These are phyloP conservation scores for Alternaria rosae DNA, from an alignment of 2,329 filamentous ascomycete species.

Conservation along the genomic window DNA sequence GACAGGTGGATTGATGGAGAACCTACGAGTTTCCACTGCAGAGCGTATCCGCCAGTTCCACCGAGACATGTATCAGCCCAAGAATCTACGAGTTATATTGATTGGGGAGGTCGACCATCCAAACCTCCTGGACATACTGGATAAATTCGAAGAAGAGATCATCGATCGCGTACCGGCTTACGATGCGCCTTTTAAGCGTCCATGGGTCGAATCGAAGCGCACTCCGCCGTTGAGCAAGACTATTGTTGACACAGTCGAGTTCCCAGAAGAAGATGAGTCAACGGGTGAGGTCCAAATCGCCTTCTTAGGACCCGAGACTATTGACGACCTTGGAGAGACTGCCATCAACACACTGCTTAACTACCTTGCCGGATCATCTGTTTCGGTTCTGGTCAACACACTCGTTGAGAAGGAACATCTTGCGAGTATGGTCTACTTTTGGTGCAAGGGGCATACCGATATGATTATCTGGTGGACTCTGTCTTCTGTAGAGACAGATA, in stretches of 20 bases:
- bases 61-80: conserved; percentile 96
- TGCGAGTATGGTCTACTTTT: conserved; percentile 83
- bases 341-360: conserved; percentile 82
- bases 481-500: conserved; percentile 85
- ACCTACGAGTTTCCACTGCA: conserved; percentile 82
- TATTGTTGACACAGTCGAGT: conserved; percentile 79
- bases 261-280: conserved; percentile 96
- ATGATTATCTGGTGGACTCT: conserved; percentile 86
- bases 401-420: conserved; percentile 94
- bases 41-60: conserved; percentile 95
- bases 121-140: conserved; percentile 80
- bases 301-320: conserved; percentile 86
- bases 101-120: conserved; percentile 90
- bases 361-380: conserved; percentile 92
- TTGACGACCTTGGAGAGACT: conserved; percentile 66
- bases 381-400: conserved; percentile 88
- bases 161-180: conserved; percentile 79
- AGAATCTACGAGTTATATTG: conserved; percentile 89
- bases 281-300: conserved; percentile 85
- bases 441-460: conserved; percentile 79
- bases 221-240: conserved; percentile 76
- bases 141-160: conserved; percentile 88
- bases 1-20: conserved; percentile 97
- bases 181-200: conserved; percentile 78
- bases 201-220: conserved; percentile 89